These are phyloP conservation scores for Beauveria asiatica DNA, from an alignment of 2,329 filamentous ascomycete genomes.

Conservation along the genomic window DNA sequence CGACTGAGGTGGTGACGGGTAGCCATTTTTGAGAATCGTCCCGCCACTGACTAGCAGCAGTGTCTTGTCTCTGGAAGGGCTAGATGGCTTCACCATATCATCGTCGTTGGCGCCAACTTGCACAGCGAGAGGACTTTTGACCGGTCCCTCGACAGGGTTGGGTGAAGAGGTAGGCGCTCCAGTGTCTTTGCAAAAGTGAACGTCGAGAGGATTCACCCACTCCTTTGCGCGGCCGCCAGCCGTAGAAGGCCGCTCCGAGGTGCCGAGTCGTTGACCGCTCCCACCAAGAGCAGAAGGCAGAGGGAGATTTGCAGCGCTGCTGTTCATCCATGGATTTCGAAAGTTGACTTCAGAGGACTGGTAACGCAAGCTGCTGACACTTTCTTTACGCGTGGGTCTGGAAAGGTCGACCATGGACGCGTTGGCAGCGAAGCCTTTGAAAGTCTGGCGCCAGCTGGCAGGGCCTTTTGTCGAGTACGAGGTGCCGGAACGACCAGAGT, in stretches of 20 bases:
- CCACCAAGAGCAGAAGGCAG: constrained; percentile 24
- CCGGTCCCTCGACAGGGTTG: constrained; percentile 17
- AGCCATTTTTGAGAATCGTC: constrained; percentile 17
- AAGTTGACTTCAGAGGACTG: constrained; percentile 33
- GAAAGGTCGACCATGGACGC: constrained; percentile 39
- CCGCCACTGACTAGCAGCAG: neutral
- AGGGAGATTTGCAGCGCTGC: constrained; percentile 27
- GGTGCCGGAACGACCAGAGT: constrained; percentile 31
- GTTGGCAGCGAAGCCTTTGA: constrained; percentile 27
- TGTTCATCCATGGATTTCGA: constrained; percentile 27
- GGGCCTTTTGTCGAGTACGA: constrained; percentile 25
- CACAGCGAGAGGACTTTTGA: constrained; percentile 32
- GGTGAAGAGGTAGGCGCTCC: constrained; percentile 15
- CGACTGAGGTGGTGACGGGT: constrained; percentile 31
- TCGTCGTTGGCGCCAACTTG: constrained; percentile 21
- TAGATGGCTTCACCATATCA: constrained; percentile 14
- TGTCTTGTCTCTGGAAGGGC: neutral
- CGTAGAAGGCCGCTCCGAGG: constrained; percentile 26
- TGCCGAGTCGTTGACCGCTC: constrained; percentile 23
- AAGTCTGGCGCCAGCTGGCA: constrained; percentile 26
- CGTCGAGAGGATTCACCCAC: constrained; percentile 40
- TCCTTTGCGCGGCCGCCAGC: constrained; percentile 27
- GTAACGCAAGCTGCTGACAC: constrained; percentile 21
- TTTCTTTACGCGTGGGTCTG: constrained; percentile 20
- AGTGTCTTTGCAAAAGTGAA: constrained; percentile 30